These are phyloP conservation scores for Physcomitrium patens DNA, from an alignment of 225 moss, liverwort and hornwort genomes.

Conservation along the genomic window DNA sequence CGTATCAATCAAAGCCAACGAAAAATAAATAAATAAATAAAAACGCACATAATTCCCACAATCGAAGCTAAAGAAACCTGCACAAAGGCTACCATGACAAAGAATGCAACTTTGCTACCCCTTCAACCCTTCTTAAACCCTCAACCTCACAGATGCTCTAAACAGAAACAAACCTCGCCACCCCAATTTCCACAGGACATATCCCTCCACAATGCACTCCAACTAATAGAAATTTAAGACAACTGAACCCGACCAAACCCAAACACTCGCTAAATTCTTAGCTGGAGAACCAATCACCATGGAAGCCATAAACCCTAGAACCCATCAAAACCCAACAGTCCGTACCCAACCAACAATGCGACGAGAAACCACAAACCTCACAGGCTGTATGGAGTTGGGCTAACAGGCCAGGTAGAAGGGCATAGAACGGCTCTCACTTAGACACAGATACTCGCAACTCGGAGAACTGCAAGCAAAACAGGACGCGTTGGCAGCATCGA, in stretches of 20 bases:
- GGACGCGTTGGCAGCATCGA: rapidly evolving
- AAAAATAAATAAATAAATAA: no score
- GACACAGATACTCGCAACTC: constrained; percentile 16
- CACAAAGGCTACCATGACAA: not conserved
- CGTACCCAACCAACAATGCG: not conserved
- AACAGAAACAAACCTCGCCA: no score
- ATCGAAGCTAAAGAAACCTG: not conserved
- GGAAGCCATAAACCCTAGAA: no score
- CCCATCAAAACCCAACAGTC: not conserved
- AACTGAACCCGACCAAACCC: not conserved
- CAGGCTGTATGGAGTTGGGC: not conserved
- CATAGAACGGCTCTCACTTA: not conserved
- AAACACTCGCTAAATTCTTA: not conserved
- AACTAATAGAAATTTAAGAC: not conserved
- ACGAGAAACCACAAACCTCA: not conserved
- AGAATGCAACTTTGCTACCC: no score
- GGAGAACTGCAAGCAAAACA: constrained; percentile 25
- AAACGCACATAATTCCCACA: not conserved
- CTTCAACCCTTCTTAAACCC: not conserved
- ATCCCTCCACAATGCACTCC: not conserved
- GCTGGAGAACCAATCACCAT: not conserved
- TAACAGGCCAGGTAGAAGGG: not conserved
- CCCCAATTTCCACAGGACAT: no score
- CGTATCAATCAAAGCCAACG: no score
- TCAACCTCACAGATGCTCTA: not conserved